Conservation (phyloP, 108 stramenopile genomes). For the Hondaea fermentalgiana region DNA sequence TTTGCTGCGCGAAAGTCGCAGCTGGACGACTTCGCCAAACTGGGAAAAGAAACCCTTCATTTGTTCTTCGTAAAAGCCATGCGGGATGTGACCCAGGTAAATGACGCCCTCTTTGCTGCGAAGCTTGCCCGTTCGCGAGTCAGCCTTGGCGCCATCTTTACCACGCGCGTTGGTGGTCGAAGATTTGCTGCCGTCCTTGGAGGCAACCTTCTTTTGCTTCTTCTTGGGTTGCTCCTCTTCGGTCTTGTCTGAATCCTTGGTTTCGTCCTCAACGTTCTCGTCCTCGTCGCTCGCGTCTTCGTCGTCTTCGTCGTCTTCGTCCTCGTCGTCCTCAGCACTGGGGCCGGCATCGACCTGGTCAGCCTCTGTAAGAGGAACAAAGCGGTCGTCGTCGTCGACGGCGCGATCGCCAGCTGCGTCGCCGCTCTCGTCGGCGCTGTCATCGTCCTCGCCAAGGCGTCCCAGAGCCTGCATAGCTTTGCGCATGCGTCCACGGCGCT, state of each 20-base stretch:
- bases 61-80: slow-evolving; percentile 83
- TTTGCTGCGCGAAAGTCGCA: slow-evolving; percentile 70
- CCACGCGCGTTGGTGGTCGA: not conserved
- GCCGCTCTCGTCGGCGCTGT: not conserved
- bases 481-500: not conserved
- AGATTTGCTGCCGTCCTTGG: not conserved
- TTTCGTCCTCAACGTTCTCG: not conserved
- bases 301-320: not conserved
- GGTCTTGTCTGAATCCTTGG: not conserved
- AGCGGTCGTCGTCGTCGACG: not conserved
- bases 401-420: not conserved
- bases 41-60: slow-evolving; percentile 75
- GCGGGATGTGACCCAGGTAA: slow-evolving; percentile 90
- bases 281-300: not conserved
- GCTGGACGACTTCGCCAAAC: slow-evolving; percentile 73
- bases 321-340: not conserved
- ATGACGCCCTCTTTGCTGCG: slow-evolving; percentile 52
- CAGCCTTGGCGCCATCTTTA: not conserved
- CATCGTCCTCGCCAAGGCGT: not conserved
- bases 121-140: not conserved
- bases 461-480: not conserved
- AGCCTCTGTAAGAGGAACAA: not conserved
- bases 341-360: not conserved
- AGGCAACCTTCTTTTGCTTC: not conserved
- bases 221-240: not conserved